Base-by-base conservation (phyloP, 1,139 yeast genomes). In the Candida neerlandica region DNA sequence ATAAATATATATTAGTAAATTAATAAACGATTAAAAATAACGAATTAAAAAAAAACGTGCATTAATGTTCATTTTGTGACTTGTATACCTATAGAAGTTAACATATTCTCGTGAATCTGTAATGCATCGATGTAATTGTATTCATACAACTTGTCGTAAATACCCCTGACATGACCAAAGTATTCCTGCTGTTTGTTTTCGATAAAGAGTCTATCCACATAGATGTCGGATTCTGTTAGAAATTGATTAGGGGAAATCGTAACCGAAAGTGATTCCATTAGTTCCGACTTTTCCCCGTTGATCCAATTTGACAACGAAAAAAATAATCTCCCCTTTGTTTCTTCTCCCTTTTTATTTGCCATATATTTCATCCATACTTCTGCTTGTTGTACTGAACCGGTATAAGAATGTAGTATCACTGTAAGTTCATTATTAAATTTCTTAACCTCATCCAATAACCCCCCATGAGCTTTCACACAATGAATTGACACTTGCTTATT, bases 391-490 rank as follows among this genome's bases (percentile, higher is more conserved):
- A 75, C 59, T 2, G 95, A 84, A 0, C 97, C 98, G n/a, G 90
- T 82, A 63, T 83, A 92, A 0, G 97, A 89, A 62, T 92, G 98
- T 29, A 92, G 71, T 33, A 90, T 81, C 0, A 90, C 69, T 1
- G 72, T 61, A 0, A 70, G 58, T 18, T 54, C 27, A 23, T 23
- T 46, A 21, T 43, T 32, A 45, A 57, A 69, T 27, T 61, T 41
- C 44, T 47, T 57, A 21, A 82, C 70, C 1, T 67, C 59, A 10
- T 85, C 86, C 49, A 70, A 81, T 21, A 88, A 61, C 9, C 70
- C 61, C 1, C 89, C 89, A 58, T 86, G 92, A 7, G 87, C 83
- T 57, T 85, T 87, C 2, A 94, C 99, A 56, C 92, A 88, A 62
- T 94, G 99, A 0, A 94, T 56, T 1, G 97, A 89, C 0, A 88